Conservation (phyloP, 495 filamentous ascomycete genomes). For the Neohortaea acidophila region DNA sequence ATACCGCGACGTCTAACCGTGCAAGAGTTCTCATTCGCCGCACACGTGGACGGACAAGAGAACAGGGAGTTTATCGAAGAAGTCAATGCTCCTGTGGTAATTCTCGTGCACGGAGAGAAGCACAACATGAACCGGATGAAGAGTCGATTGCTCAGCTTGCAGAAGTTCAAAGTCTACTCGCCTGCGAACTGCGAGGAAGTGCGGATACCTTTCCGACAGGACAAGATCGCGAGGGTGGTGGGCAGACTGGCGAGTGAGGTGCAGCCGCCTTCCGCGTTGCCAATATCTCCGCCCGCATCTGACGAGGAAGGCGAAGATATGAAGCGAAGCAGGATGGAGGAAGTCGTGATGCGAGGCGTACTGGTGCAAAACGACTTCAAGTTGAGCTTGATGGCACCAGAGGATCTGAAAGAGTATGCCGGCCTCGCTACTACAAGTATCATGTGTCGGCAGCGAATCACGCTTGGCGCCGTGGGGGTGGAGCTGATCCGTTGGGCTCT, state of each 20-base stretch:
- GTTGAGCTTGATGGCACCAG: constrained; percentile 85
- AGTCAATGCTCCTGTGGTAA: constrained; percentile 78
- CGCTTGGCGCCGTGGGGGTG: constrained; percentile 70
- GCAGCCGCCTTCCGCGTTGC: constrained; percentile 39
- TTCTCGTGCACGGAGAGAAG: constrained; percentile 90
- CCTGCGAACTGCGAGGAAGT: constrained; percentile 90
- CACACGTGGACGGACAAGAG: constrained; percentile 91
- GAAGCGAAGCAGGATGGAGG: constrained; percentile 30
- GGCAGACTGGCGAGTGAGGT: constrained; percentile 70
- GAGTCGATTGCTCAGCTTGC: constrained; percentile 80
- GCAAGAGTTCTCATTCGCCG: constrained; percentile 85
- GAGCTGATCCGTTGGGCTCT: constrained; percentile 88
- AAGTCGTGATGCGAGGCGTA: constrained; percentile 64
- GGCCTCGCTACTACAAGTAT: constrained; percentile 88
- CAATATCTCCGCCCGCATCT: constrained; percentile 11
- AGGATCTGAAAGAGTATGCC: constrained; percentile 88
- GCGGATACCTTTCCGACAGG: constrained; percentile 87
- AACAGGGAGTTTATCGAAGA: constrained; percentile 93
- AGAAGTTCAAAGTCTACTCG: constrained; percentile 79
- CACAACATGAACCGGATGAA: constrained; percentile 97
- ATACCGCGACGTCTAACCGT: constrained; percentile 83
- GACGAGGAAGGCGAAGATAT: constrained; percentile 26
- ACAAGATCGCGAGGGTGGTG: constrained; percentile 91
- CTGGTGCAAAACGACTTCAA: constrained; percentile 96
- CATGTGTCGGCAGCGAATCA: constrained; percentile 74